A percentile compares a stretch with the other conserved stretches of the same genome.
These are phyloP conservation scores for Rhodotorula babjevae DNA, from an alignment of 768 basidiomycete species.

Conservation along the genomic window DNA sequence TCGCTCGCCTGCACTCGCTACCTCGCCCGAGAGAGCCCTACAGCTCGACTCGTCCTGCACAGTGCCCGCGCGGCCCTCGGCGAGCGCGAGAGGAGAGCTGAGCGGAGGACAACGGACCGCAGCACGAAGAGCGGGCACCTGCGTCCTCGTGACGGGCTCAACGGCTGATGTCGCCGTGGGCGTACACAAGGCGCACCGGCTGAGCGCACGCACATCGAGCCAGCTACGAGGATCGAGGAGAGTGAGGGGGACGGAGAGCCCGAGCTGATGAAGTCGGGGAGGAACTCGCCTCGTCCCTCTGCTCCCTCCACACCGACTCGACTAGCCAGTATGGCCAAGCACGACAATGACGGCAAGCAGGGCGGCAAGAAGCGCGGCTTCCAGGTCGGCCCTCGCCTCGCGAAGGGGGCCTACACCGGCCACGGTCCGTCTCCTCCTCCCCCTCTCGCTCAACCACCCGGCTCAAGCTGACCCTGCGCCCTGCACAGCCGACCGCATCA, in stretches of 20 bases:
- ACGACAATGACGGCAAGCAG: not conserved
- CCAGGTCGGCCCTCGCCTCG: slow-evolving; percentile 30
- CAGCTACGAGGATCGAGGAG: too few species aligned
- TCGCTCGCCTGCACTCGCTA: too few species aligned
- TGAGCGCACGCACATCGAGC: too few species aligned
- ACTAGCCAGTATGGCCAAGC: not conserved
- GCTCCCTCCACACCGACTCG: not conserved
- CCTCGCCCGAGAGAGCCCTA: too few species aligned
- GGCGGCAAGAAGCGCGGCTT: slow-evolving; percentile 21
- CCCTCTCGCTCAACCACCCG: not conserved
- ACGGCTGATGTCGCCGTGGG: too few species aligned
- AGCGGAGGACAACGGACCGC: too few species aligned
- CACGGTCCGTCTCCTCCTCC: slow-evolving; percentile 19
- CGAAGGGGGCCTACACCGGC: slow-evolving; percentile 34
- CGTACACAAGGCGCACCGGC: too few species aligned
- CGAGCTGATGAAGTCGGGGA: not conserved
- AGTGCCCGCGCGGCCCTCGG: too few species aligned
- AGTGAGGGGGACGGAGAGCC: not conserved
- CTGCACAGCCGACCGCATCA: slow-evolving; percentile 26
- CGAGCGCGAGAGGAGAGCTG: too few species aligned
- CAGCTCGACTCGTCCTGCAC: too few species aligned
- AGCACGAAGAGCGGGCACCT: too few species aligned
- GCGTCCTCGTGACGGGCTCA: too few species aligned
- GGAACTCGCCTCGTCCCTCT: not conserved
- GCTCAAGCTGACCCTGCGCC: not conserved